Evolutionary conservation across 2,329 filamentous ascomycete genomes (phyloP), one percentile per base, ranked within the genome.

Genomic region (Aspergillus sp.): DNA sequence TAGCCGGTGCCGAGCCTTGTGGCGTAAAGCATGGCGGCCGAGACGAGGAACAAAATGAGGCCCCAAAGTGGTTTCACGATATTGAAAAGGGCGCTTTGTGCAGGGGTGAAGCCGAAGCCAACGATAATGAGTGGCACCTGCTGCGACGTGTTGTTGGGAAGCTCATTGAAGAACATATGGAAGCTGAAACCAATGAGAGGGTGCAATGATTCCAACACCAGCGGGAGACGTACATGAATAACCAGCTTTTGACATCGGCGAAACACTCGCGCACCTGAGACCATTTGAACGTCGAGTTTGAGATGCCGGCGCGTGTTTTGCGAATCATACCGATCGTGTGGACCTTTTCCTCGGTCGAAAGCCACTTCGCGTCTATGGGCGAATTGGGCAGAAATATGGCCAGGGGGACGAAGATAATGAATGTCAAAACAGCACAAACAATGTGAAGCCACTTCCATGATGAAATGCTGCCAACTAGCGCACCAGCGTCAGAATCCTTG

Each of bases 401-500:
- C 38, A 48, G 27, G 4, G 46, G 46, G 2, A 48, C n/a, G 39
- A 48, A 48, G 8, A 48, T 41, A 7, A 39, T 38, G 30, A 48
- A 48, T 26, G 46, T 48, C 26, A 48, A 29, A 4, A 42, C 38
- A 3, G 46, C 38, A n/a, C 46, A 48, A 27, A 45, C 41, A 19
- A 48, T 48, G 28, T 48, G 46, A 2, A 48, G 46, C 46, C 46
- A 48, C 33, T 48, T 48, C 46, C 46, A 48, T n/a, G 46, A 48
- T 4, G 35, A 29, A 10, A 48, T 45, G 33, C 42, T 45, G 5
- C 46, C 46, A 9, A 43, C 39, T n/a, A 48, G 29, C 12, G 34
- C 26, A 3, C 43, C 43, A 7, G 39, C 36, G 7, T 42, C 26
- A 9, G 45, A 42, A 9, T 48, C 46, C 7, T 45, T 34, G 5